Conservation (phyloP, 345 rosid species). For the Eucalyptus erythrocorys region DNA sequence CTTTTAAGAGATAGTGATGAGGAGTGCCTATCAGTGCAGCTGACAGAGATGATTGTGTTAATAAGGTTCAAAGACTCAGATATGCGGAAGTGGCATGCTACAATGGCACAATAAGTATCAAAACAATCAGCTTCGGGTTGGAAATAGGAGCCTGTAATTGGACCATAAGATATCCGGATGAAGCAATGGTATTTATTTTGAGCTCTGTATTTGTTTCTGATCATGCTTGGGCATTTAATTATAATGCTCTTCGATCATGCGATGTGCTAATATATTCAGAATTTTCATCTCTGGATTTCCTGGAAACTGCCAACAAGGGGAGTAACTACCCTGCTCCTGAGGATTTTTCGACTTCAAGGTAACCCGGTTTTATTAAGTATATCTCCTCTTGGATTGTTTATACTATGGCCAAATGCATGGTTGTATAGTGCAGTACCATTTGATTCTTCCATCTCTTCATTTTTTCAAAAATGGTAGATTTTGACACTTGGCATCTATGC, state of each 20-base stretch:
- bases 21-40: slow-evolving; percentile 38
- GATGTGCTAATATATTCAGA: slow-evolving; percentile 63
- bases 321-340: neutral
- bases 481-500: too few species aligned
- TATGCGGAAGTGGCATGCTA: slow-evolving; percentile 75
- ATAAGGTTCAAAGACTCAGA: slow-evolving; percentile 49
- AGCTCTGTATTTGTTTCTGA: neutral
- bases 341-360: slow-evolving; percentile 24
- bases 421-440: too few species aligned
- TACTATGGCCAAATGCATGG: too few species aligned
- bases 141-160: slow-evolving; percentile 92
- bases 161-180: slow-evolving; percentile 46
- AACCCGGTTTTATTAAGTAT: neutral
- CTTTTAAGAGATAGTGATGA: neutral
- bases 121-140: slow-evolving; percentile 71
- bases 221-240: slow-evolving; percentile 49
- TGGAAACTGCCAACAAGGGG: slow-evolving; percentile 17
- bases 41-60: slow-evolving; percentile 51
- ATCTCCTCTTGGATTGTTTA: neutral
- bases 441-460: too few species aligned
- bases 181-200: slow-evolving; percentile 38
- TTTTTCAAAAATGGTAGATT: too few species aligned
- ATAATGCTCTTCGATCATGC: slow-evolving; percentile 31
- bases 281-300: slow-evolving; percentile 18
- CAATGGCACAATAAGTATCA: slow-evolving; percentile 59